These are phyloP conservation scores for Solanum bukasovii DNA, from an alignment of 257 asterid genomes.

Conservation along the genomic window DNA sequence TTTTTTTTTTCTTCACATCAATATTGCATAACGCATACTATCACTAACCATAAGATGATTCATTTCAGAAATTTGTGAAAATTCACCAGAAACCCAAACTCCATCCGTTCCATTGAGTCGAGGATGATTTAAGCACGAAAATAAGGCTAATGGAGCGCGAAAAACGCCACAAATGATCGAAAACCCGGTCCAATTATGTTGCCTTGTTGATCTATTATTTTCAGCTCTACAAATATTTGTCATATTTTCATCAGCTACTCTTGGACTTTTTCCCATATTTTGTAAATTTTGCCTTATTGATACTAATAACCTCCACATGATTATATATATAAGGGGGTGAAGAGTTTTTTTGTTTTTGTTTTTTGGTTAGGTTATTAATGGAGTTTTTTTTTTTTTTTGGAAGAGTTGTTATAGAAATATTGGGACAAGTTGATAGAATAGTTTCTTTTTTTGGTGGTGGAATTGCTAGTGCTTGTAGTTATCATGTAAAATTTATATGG, in stretches of 20 bases:
- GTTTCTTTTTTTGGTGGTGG: not conserved
- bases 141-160: conserved; percentile 21
- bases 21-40: conserved; percentile 37
- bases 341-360: not conserved
- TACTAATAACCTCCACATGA: conserved; percentile 14
- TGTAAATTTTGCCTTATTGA: conserved; percentile 11
- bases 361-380: not conserved
- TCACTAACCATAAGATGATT: conserved; percentile 44
- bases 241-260: conserved; percentile 31
- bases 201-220: not conserved
- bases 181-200: conserved; percentile 9
- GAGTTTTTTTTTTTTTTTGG: not conserved
- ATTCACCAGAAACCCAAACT: conserved; percentile 38
- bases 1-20: conserved; percentile 22
- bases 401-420: not conserved
- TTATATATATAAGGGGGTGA: not conserved
- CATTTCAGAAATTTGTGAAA: conserved; percentile 32
- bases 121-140: conserved; percentile 26
- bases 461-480: conserved; percentile 10
- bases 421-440: not conserved
- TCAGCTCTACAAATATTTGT: not conserved
- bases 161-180: conserved; percentile 16
- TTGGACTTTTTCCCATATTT: conserved; percentile 26
- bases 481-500: conserved; percentile 1
- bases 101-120: conserved; percentile 24